Base-by-base conservation (phyloP, 495 filamentous ascomycete genomes). In the Gamarada debralockiae region DNA sequence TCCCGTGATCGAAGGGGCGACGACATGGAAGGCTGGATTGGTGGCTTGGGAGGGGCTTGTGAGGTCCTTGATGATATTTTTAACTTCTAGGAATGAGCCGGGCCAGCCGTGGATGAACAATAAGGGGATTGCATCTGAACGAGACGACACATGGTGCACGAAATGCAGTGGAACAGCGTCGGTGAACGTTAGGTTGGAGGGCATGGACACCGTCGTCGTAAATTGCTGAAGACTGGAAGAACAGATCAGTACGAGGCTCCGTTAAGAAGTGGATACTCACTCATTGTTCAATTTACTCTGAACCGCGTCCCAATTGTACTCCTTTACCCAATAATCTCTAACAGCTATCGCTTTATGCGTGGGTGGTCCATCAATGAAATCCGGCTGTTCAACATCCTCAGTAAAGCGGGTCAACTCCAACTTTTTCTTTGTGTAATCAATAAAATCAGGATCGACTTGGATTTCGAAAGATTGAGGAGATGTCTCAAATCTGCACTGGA, bases 21-120 rank as follows among this genome's bases (percentile, higher is more conserved):
- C 56, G 20, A 68, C 56, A 48, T 73, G 68, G 55, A 73, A 73
- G 12, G 63, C 59, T 48, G 27, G 36, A 34, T 40, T 21, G 39
- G 31, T 4, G 5, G 24, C 31, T n/a, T 50, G 7, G 18, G 41
- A 25, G 4, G 41, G 17, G 41, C 18, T 21, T 25, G 41, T 25
- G 8, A 22, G 13, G 41, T 17, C n/a, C 6, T 45, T 23, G 18
- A 39, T 39, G 37, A 39, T 39, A 4, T 39, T 39, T 6, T 20
- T 15, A 20, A 39, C 37, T 15, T 39, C 37, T 3, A 39, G 5
- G 14, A 39, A 39, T 4, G 37, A 39, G 5, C 37, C 37, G 3
- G 37, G 37, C 37, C 78, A 80, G 17, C 80, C 79, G 59, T 83
- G 79, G 13, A 79, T 63, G 49, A 81, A 81, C 8, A 83, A 61